Percentiles rank a stretch among this genome's conserved stretches.
Evolutionary conservation across 2,329 filamentous ascomycete genomes (phyloP).

Genomic region (Calonectria pseudoreteaudii): DNA sequence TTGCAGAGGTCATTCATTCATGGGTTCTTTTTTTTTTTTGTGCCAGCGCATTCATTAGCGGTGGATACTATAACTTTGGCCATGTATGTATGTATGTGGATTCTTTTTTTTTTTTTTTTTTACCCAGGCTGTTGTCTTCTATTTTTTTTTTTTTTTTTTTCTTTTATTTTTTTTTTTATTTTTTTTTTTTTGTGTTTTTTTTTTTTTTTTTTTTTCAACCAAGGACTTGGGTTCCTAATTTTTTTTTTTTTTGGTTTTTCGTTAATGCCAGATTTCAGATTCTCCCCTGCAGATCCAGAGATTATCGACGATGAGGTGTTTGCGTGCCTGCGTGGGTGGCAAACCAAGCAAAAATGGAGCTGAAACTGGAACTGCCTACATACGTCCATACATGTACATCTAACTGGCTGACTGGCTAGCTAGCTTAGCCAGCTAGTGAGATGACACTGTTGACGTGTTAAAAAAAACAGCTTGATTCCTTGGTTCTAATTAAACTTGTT

Average conservation of each 20-base stretch:
- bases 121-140: neutral
- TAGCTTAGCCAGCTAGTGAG: too few species aligned
- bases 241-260: neutral
- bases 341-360: neutral
- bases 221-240: neutral
- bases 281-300: neutral
- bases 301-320: slow-evolving; percentile 5
- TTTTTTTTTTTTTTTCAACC: neutral
- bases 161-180: neutral
- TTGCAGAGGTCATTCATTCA: neutral
- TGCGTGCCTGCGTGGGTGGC: neutral
- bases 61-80: neutral
- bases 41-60: neutral
- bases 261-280: slow-evolving; percentile 1
- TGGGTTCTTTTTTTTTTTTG: too few species aligned
- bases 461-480: neutral
- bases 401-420: too few species aligned
- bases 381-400: too few species aligned
- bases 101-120: neutral
- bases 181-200: neutral
- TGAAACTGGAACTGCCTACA: neutral
- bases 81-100: neutral
- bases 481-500: neutral
- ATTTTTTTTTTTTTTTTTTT: neutral
- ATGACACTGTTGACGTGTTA: neutral